Percentiles rank a stretch among this genome's conserved stretches.
phyloP scores from a whole-genome alignment of 495 filamentous ascomycete genomes.

The Xylaria castorea region DNA sequence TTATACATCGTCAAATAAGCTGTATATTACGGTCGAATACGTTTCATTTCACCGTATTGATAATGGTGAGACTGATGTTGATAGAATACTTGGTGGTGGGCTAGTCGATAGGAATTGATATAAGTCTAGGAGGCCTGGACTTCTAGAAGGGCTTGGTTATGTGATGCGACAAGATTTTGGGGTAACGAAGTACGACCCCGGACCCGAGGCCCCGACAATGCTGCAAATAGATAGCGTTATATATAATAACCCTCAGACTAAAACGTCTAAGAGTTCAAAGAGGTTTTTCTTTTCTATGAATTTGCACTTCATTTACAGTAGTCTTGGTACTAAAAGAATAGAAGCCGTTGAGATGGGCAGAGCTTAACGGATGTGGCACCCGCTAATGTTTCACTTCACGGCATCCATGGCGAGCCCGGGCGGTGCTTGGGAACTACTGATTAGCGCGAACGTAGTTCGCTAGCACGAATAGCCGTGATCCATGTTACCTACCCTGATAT shows the following conservation, averaged over 20 bases:
- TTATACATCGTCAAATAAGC: background rate
- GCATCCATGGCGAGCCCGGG: background rate
- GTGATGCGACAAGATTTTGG: background rate
- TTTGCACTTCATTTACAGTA: background rate
- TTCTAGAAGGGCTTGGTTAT: background rate
- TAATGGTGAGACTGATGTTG: background rate
- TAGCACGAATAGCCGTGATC: background rate
- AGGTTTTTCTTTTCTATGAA: background rate
- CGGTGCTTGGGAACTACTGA: background rate
- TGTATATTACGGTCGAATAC: background rate
- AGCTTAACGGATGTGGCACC: constrained; percentile 1
- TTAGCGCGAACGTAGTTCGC: background rate
- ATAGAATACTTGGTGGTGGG: background rate
- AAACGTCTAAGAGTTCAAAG: background rate
- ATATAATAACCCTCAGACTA: background rate
- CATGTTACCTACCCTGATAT: background rate
- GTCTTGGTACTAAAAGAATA: background rate
- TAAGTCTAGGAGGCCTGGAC: background rate
- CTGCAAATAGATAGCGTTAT: background rate
- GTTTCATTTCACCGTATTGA: background rate
- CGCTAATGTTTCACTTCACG: constrained; percentile 15
- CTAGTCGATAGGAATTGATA: background rate
- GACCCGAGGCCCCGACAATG: background rate
- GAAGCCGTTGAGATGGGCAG: background rate
- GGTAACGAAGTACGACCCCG: no score